A percentile compares a stretch with the other conserved stretches of the same genome.
Evolutionary conservation across 179 eudicot genomes (phyloP).

Genomic region (Corrigiola litoralis): DNA sequence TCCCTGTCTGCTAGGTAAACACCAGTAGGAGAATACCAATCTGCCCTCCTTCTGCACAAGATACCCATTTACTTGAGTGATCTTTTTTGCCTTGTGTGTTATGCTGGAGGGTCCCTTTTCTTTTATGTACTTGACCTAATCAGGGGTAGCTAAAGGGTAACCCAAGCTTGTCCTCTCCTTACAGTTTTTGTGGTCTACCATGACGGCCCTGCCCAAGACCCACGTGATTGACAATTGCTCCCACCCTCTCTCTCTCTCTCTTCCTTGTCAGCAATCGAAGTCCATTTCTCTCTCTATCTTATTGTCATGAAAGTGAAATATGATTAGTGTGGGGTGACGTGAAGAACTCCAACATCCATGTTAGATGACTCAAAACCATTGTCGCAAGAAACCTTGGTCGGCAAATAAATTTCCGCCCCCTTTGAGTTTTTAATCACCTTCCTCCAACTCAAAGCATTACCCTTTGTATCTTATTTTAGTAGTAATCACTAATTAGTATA

Average conservation of each 20-base stretch:
- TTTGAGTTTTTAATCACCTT: background rate
- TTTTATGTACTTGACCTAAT: constrained; percentile 13
- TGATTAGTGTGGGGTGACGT: constrained; percentile 50
- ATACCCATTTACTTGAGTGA: background rate
- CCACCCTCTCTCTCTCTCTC: background rate
- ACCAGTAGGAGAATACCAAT: background rate
- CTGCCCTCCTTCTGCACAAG: background rate
- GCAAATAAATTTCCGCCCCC: constrained; percentile 22
- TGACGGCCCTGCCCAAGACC: constrained; percentile 32
- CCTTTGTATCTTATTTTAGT: background rate
- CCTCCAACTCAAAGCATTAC: background rate
- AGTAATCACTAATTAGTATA: constrained; percentile 8
- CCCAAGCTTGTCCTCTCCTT: constrained; percentile 15
- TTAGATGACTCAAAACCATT: constrained; percentile 35
- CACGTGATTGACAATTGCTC: constrained; percentile 39
- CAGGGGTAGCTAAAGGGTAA: background rate
- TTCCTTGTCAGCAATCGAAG: constrained; percentile 9
- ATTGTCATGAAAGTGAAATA: constrained; percentile 36
- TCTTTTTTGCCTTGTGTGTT: too few species aligned
- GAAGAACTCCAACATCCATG: constrained; percentile 57
- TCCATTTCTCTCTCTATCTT: constrained; percentile 2
- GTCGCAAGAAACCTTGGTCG: constrained; percentile 70
- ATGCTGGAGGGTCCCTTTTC: background rate
- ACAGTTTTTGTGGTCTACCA: constrained; percentile 32
- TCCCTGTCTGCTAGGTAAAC: constrained; percentile 36